Percentiles rank a stretch among this genome's conserved stretches.
Evolutionary conservation across 768 basidiomycete genomes (phyloP).

Genomic region (Tricholoma sp.): DNA sequence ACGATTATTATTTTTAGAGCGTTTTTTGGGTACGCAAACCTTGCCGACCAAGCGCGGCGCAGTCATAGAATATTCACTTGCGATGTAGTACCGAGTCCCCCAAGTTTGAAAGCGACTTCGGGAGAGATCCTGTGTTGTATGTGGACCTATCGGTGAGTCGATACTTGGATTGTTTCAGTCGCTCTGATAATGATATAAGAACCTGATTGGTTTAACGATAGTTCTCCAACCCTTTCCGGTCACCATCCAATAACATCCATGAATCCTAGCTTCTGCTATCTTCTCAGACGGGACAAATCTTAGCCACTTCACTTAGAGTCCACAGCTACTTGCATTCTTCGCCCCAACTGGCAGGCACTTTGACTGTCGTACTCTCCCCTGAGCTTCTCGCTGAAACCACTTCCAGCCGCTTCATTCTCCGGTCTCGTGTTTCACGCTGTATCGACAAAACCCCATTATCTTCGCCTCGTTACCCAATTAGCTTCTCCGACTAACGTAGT

Average conservation of each 20-base stretch:
- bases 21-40: no score
- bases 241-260: slow-evolving; percentile 6
- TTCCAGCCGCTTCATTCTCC: slow-evolving; percentile 73
- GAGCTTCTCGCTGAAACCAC: not conserved
- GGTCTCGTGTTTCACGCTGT: slow-evolving; percentile 73
- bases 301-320: slow-evolving; percentile 54
- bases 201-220: no score
- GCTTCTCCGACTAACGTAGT: slow-evolving; percentile 37
- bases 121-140: no score
- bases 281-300: slow-evolving; percentile 39
- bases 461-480: slow-evolving; percentile 58
- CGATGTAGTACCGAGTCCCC: no score
- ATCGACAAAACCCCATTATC: slow-evolving; percentile 67
- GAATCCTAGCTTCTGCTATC: slow-evolving; percentile 52
- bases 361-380: not conserved
- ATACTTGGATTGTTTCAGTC: no score
- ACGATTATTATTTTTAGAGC: no score
- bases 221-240: slow-evolving; percentile 7
- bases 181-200: no score
- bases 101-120: no score
- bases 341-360: slow-evolving; percentile 48
- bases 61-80: no score
- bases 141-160: no score
- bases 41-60: no score
- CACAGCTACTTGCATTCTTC: slow-evolving; percentile 63